Base-by-base conservation (phyloP, 2,329 filamentous ascomycete genomes). In the Alternaria brassicae region DNA sequence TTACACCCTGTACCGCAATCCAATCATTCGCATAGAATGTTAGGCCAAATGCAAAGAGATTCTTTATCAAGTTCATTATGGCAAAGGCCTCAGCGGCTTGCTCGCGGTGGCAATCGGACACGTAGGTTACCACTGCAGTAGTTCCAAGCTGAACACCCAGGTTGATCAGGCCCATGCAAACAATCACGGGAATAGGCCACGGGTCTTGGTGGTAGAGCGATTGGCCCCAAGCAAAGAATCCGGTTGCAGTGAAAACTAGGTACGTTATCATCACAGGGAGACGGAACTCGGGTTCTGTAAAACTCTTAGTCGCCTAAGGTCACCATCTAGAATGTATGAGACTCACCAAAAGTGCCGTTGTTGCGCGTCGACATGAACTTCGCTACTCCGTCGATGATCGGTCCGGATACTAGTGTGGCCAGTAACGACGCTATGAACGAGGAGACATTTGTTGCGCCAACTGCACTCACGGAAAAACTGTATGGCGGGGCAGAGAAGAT, bases 41-140 rank as follows among this genome's bases (percentile, higher is more conserved):
- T 23, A 70, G 34, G 1, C 69, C 69, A 39, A 71, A 71, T 1
- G 69, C 66, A 48, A 71, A 70, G 21, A 71, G 53, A n/a, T 71
- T 71, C 47, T 70, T 71, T 52, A 70, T 53, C 19, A 71, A 69
- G 47, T 71, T 71, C 67, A 71, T 71, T 17, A 68, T 66, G 2
- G 68, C 69, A 36, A 72, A 72, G 17, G 69, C 69, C 52, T 72
- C 69, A 2, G 66, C 62, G 4, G 68, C 61, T 41, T 68, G 63
- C 28, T 70, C 69, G 13, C 66, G 66, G 48, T 72, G 69, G 45
- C 68, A 67, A 28, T 72, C 69, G 9, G 51, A 58, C 13, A 72
- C 66, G 36, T 72, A 72, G 7, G 69, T 69, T 0, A 70, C 69
- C 10, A 69, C 62, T 8, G 58, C 58, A 4, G 69, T 72, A 23